Evolutionary conservation across 2,329 filamentous ascomycete genomes (phyloP).

Genomic region (Penicillium sp.): DNA sequence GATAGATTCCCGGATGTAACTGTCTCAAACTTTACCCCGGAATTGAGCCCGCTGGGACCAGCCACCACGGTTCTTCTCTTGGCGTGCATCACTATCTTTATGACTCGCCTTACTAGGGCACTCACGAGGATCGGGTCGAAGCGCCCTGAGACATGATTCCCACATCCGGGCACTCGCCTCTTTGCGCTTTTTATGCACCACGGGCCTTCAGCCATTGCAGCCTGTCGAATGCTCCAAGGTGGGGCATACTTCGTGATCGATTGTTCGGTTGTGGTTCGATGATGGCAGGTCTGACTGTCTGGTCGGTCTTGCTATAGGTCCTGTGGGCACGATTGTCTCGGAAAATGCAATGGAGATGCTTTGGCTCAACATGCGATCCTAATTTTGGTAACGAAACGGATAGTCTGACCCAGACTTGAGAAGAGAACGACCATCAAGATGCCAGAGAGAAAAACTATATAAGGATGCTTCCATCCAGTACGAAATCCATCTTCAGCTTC

Average conservation of each 20-base stretch:
- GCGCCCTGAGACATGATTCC: conserved; percentile 13
- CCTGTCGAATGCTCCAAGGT: neutral
- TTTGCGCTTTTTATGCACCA: conserved; percentile 1
- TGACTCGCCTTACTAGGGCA: too few species aligned
- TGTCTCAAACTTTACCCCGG: conserved; percentile 16
- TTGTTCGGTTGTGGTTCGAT: neutral
- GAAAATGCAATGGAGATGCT: neutral
- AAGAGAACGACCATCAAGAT: neutral
- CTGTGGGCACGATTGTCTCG: conserved; percentile 5
- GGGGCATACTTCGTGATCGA: neutral
- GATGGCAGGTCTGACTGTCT: neutral
- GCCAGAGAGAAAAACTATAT: neutral
- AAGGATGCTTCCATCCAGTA: neutral
- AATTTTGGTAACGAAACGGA: neutral
- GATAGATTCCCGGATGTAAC: conserved; percentile 18
- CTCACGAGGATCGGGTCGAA: conserved; percentile 4
- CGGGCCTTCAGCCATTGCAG: neutral
- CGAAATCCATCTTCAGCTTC: neutral
- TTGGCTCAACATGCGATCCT: neutral
- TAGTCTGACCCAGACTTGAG: neutral
- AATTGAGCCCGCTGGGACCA: conserved; percentile 2
- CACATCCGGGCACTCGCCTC: neutral
- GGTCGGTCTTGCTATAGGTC: neutral
- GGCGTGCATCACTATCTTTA: conserved; percentile 6
- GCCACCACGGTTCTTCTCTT: conserved; percentile 3